Evolutionary conservation across 257 asterid species (phyloP), one percentile per base, ranked within the genome.

Genomic region (Eustoma russellianum): DNA sequence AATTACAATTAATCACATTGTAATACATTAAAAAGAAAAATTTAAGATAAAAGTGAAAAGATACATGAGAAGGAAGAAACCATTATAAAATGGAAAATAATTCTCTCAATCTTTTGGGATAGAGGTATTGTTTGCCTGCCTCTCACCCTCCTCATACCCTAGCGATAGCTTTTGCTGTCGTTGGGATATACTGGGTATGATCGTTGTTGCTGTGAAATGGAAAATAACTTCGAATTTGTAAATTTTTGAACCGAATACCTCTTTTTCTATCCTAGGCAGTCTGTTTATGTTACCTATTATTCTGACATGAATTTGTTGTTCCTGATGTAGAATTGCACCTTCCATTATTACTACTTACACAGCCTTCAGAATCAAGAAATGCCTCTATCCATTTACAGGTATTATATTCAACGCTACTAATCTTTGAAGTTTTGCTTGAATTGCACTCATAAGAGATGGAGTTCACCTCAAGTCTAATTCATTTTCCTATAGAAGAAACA

Each of bases 371-470:
- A 13, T 58, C 46, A 64, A 64, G 64, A 56, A 64, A 57, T 19
- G 41, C 34, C 33, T 47, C 17, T 41, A n/a, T n/a, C n/a, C n/a
- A n/a, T n/a, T n/a, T n/a, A n/a, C n/a, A n/a, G n/a, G n/a, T n/a
- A 30, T 0, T 33, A 30, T 17, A 41, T 16, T 14, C 18, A 14
- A 30, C 52, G 28, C 40, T 10, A n/a, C 33, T 30, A 24, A 40
- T 33, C 30, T 24, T 11, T 30, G 30, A 33, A 46, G 54, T 40
- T 48, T 63, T 68, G 69, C 74, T 69, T 69, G 50, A 14, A 38
- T 17, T 54, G n/a, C 56, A 69, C 69, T 57, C 60, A 13, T 40
- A 41, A 38, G 18, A 63, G 69, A 24, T 69, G 66, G 74, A 69
- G 74, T 69, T 64, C 40, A 57, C 43, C 40, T 41, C 7, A 69